A percentile compares a stretch with the other conserved stretches of the same genome.
phyloP scores from a whole-genome alignment of 1,284 basidiomycete genomes.

The Moniliophthora roreri region DNA sequence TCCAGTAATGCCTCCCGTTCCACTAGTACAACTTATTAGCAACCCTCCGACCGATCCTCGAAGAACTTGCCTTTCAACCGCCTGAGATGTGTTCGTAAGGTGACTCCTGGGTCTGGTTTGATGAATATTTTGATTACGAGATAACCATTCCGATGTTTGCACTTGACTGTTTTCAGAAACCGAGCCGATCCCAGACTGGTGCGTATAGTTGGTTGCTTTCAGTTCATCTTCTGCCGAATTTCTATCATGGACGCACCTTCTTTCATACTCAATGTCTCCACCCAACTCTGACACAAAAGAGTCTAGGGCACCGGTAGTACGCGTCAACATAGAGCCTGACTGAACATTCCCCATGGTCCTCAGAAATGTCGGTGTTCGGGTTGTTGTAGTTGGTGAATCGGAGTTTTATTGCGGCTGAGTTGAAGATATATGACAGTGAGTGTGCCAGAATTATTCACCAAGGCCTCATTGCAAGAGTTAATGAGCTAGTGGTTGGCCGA shows the following conservation, averaged over 20 bases:
- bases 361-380: too few species aligned
- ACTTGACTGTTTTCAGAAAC: constrained; percentile 91
- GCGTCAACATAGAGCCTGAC: constrained; percentile 61
- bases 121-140: constrained; percentile 75
- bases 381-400: too few species aligned
- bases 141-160: constrained; percentile 57
- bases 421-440: too few species aligned
- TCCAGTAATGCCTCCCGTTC: constrained; percentile 86
- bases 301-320: constrained; percentile 78
- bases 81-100: constrained; percentile 65
- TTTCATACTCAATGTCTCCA: constrained; percentile 85
- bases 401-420: too few species aligned
- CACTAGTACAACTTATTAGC: constrained; percentile 38
- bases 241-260: constrained; percentile 59
- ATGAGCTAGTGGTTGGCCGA: not conserved
- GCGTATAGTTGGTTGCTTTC: not conserved
- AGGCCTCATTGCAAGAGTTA: too few species aligned
- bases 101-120: constrained; percentile 76
- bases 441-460: too few species aligned
- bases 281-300: constrained; percentile 89
- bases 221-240: not conserved
- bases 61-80: constrained; percentile 51
- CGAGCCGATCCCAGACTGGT: constrained; percentile 86
- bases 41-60: constrained; percentile 1
- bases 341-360: constrained; percentile 67